Evolutionary conservation across 306 rosid genomes (phyloP).

Genomic region (Geum urbanum): DNA sequence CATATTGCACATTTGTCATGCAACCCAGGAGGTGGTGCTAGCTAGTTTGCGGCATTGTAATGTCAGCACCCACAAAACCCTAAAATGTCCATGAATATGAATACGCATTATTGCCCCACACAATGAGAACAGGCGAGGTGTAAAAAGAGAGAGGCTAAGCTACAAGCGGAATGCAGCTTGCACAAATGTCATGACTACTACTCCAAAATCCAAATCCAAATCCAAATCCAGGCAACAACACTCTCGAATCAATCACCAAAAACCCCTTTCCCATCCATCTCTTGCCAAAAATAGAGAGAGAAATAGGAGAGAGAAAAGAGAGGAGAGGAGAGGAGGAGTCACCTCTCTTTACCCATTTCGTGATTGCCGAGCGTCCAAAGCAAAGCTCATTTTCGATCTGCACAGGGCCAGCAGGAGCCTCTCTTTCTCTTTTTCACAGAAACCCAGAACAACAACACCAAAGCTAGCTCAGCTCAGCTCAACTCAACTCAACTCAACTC

Average conservation of each 20-base stretch:
- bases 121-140: conserved; percentile 35
- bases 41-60: conserved; percentile 9
- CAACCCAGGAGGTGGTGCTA: not conserved
- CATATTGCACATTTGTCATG: conserved; percentile 48
- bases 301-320: conserved; percentile 5
- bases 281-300: conserved; percentile 20
- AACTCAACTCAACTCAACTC: not conserved
- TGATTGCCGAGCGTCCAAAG: conserved; percentile 69
- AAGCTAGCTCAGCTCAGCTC: not conserved
- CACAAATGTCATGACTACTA: conserved; percentile 65
- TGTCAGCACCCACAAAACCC: conserved; percentile 15
- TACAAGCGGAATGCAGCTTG: conserved; percentile 45
- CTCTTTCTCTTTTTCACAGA: not conserved
- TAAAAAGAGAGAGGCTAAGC: not conserved
- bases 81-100: conserved; percentile 2
- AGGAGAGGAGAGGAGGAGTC: conserved; percentile 7
- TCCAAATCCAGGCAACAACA: conserved; percentile 2
- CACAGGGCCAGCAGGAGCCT: conserved; percentile 16
- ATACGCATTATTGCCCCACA: conserved; percentile 5
- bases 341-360: conserved; percentile 45
- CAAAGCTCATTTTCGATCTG: conserved; percentile 28
- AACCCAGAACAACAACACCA: conserved; percentile 5
- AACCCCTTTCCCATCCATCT: conserved; percentile 20
- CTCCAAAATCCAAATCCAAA: conserved; percentile 16
- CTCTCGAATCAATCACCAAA: not conserved